A percentile compares a stretch with the other conserved stretches of the same genome.
Evolutionary conservation across 164 flowering plant species (phyloP).

Genomic region (Aristolochia contorta): DNA sequence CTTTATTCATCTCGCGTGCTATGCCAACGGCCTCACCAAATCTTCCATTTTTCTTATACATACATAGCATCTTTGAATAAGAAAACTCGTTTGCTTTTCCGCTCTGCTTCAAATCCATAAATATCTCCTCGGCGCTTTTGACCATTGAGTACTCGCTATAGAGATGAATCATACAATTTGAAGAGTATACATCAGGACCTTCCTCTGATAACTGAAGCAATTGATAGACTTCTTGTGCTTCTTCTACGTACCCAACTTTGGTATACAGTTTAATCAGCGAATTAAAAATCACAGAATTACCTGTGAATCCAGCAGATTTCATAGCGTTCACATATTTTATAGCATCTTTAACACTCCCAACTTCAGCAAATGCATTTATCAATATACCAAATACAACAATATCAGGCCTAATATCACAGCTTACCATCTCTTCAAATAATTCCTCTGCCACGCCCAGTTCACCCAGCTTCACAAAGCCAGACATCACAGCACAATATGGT

Average conservation of each 20-base stretch:
- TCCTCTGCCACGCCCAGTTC: conserved; percentile 47
- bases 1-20: conserved; percentile 61
- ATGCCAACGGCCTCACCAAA: conserved; percentile 46
- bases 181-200: conserved; percentile 60
- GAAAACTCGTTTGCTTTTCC: conserved; percentile 85
- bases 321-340: conserved; percentile 39
- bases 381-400: conserved; percentile 64
- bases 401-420: conserved; percentile 49
- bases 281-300: conserved; percentile 56
- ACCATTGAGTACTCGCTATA: conserved; percentile 67
- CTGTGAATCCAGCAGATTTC: conserved; percentile 44
- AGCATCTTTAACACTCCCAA: conserved; percentile 54
- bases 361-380: conserved; percentile 82
- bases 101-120: conserved; percentile 38
- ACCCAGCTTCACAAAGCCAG: conserved; percentile 60
- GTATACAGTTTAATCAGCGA: conserved; percentile 86
- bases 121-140: conserved; percentile 58
- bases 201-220: conserved; percentile 35
- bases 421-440: conserved; percentile 60
- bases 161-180: conserved; percentile 90
- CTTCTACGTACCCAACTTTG: conserved; percentile 69
- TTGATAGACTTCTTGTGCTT: conserved; percentile 62
- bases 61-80: conserved; percentile 83
- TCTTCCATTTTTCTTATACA: conserved; percentile 66
- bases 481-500: conserved; percentile 76